These are phyloP conservation scores for Globisporangium splendens DNA, from an alignment of 352 stramenopile species.

Conservation along the genomic window DNA sequence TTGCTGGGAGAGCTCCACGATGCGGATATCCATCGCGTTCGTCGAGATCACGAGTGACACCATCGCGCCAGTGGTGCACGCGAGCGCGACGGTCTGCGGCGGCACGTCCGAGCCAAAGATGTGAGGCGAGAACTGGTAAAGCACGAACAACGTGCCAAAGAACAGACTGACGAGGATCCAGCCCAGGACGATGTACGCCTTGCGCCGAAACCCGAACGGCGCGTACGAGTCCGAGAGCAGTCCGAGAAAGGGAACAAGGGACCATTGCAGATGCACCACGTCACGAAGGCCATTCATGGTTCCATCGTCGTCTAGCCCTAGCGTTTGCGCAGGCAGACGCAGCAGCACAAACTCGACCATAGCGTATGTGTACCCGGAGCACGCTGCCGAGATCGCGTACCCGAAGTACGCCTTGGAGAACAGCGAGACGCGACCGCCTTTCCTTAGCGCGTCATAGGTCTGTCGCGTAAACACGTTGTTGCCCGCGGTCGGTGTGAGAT, in stretches of 20 bases:
- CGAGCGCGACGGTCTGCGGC: conserved; percentile 10
- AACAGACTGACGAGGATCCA: conserved; percentile 23
- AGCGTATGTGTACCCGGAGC: conserved; percentile 13
- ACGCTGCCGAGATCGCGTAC: conserved; percentile 12
- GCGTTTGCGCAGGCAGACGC: conserved; percentile 6
- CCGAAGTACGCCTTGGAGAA: conserved; percentile 11
- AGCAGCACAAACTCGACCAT: conserved; percentile 11
- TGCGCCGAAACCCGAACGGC: conserved; percentile 32
- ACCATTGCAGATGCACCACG: conserved; percentile 30
- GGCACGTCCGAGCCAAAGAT: conserved; percentile 11
- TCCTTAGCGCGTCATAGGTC: conserved; percentile 47
- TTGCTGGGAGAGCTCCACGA: conserved; percentile 45
- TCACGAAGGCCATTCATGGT: conserved; percentile 14
- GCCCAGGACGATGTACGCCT: conserved; percentile 71
- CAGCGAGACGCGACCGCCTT: conserved; percentile 10
- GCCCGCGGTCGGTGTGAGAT: too few relatives aligned
- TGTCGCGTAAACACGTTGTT: too few relatives aligned
- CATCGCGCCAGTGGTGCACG: conserved; percentile 21
- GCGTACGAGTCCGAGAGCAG: conserved; percentile 29
- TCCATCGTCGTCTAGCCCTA: conserved; percentile 8
- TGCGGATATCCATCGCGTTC: conserved; percentile 31
- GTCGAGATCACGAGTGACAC: conserved; percentile 27
- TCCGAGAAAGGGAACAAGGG: conserved; percentile 26
- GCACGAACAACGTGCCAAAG: conserved; percentile 26
- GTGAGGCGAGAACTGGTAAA: conserved; percentile 15